These are phyloP conservation scores for Lactifluus piperatus DNA, from an alignment of 768 basidiomycete genomes.

Conservation along the genomic window DNA sequence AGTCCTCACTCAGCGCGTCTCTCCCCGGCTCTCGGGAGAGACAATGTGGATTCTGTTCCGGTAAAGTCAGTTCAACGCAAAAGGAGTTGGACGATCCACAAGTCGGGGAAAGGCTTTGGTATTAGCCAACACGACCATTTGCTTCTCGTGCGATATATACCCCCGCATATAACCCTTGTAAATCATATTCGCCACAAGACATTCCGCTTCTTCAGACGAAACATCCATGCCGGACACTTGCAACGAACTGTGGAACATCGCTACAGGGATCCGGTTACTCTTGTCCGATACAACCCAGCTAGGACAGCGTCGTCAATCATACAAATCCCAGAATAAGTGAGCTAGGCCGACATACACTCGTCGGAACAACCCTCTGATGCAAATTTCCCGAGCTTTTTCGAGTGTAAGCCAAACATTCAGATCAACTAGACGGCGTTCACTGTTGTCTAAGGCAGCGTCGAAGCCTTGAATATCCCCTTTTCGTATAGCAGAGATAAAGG, in stretches of 20 bases:
- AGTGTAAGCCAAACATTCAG: conserved; percentile 81
- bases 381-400: conserved; percentile 83
- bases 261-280: conserved; percentile 68
- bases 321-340: not conserved
- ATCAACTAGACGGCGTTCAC: conserved; percentile 70
- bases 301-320: not conserved
- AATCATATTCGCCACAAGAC: conserved; percentile 91
- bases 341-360: conserved; percentile 45
- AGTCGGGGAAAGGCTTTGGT: conserved; percentile 74
- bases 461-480: conserved; percentile 71
- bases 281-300: conserved; percentile 80
- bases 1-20: not conserved
- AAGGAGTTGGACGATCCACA: conserved; percentile 52
- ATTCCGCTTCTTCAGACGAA: conserved; percentile 79
- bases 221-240: conserved; percentile 62
- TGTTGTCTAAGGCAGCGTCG: conserved; percentile 64
- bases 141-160: conserved; percentile 93
- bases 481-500: conserved; percentile 75
- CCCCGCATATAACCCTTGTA: conserved; percentile 89
- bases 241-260: conserved; percentile 73
- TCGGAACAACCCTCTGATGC: conserved; percentile 74
- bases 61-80: conserved; percentile 23
- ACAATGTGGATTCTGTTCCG: not conserved
- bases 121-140: conserved; percentile 84
- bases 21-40: not conserved